These are phyloP conservation scores for Dittrichia graveolens DNA, from an alignment of 129 eudicot genomes.

Conservation along the genomic window DNA sequence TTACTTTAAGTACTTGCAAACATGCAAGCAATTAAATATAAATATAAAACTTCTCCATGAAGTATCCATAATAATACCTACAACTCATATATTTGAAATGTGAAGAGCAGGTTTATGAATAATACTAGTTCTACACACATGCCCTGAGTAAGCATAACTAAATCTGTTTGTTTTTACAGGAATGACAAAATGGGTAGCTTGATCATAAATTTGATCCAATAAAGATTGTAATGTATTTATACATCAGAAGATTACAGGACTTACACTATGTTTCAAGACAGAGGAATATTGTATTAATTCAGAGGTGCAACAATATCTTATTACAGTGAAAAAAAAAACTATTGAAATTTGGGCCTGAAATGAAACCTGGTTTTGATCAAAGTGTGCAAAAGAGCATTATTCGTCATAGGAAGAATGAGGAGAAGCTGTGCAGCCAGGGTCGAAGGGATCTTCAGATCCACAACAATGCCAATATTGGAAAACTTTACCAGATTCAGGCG, in stretches of 20 bases:
- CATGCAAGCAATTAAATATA: background rate
- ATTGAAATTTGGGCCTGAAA: conserved; percentile 13
- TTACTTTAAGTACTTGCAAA: background rate
- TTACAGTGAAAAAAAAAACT: conserved; percentile 6
- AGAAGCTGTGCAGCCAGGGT: conserved; percentile 89
- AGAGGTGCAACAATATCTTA: conserved; percentile 2
- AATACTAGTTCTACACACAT: background rate
- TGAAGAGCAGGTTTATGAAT: background rate
- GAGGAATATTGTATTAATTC: conserved; percentile 1
- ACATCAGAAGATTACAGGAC: conserved; percentile 10
- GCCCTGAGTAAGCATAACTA: background rate
- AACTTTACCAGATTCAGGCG: conserved; percentile 88
- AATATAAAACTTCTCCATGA: background rate
- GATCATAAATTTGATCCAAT: background rate
- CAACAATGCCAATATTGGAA: conserved; percentile 97
- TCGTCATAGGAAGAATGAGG: conserved; percentile 96
- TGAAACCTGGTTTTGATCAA: conserved; percentile 19
- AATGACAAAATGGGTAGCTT: background rate
- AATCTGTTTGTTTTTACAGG: background rate
- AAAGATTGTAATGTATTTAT: background rate
- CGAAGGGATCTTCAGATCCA: conserved; percentile 98
- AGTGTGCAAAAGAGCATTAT: conserved; percentile 30
- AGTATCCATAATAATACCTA: background rate
- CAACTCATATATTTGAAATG: background rate
- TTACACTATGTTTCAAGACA: conserved; percentile 18